Evolutionary conservation across 352 stramenopile species (phyloP).

Genomic region (Blastocystis sp.): DNA sequence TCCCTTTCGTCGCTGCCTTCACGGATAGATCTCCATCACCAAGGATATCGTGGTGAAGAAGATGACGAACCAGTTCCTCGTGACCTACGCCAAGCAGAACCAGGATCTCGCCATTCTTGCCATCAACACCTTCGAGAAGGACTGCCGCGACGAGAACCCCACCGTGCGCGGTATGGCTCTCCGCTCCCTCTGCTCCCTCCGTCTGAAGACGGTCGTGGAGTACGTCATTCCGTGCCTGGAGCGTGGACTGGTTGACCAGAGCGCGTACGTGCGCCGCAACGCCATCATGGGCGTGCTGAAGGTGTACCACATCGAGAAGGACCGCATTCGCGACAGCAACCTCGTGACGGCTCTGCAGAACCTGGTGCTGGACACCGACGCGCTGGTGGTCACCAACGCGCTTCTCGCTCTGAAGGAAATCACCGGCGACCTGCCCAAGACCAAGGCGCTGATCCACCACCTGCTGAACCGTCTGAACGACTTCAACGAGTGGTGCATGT

Average conservation of each 20-base stretch:
- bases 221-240: slow-evolving; percentile 83
- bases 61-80: slow-evolving; percentile 99
- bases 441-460: slow-evolving; percentile 94
- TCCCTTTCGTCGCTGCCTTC: slow-evolving; percentile 62
- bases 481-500: slow-evolving; percentile 98
- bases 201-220: slow-evolving; percentile 95
- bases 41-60: slow-evolving; percentile 99
- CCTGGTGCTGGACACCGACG: slow-evolving; percentile 96
- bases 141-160: slow-evolving; percentile 96
- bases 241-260: slow-evolving; percentile 89
- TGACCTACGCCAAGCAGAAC: slow-evolving; percentile 96
- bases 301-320: slow-evolving; percentile 87
- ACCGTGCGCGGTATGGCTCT: slow-evolving; percentile 96
- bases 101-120: slow-evolving; percentile 98
- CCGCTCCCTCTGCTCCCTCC: slow-evolving; percentile 91
- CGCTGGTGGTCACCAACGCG: slow-evolving; percentile 94
- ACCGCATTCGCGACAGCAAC: slow-evolving; percentile 89
- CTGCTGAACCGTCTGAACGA: slow-evolving; percentile 95
- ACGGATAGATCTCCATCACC: slow-evolving; percentile 81
- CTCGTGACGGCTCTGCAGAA: slow-evolving; percentile 98
- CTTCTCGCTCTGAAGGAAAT: slow-evolving; percentile 97
- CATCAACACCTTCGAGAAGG: slow-evolving; percentile 98
- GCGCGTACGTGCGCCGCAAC: slow-evolving; percentile 97
- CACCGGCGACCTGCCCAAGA: slow-evolving; percentile 95
- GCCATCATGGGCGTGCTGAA: slow-evolving; percentile 98